Percentiles rank a stretch among this genome's conserved stretches.
Evolutionary conservation across 2,329 filamentous ascomycete species (phyloP).

Genomic region (Ceratocystis smalleyi): DNA sequence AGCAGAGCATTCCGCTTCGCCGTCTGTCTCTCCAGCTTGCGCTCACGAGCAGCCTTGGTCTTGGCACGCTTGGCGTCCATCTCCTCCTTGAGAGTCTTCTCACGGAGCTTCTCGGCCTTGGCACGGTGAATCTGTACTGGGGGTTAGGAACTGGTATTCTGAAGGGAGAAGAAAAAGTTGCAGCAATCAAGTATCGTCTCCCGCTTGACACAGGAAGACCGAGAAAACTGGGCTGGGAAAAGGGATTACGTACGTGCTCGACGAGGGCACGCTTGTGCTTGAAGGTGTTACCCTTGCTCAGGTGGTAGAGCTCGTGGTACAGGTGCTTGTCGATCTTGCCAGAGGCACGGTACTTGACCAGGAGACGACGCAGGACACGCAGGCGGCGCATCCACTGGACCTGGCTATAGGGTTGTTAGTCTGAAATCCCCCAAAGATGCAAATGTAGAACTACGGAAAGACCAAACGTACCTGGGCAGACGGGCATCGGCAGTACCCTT

Average conservation of each 20-base stretch:
- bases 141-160: constrained; percentile 1
- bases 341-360: constrained; percentile 98
- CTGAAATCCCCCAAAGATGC: not conserved
- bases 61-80: constrained; percentile 99
- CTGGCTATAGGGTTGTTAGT: constrained; percentile 45
- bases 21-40: constrained; percentile 80
- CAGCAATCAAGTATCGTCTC: not conserved
- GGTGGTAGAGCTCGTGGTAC: constrained; percentile 99
- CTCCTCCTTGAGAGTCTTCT: constrained; percentile 93
- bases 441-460: not conserved
- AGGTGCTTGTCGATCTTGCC: constrained; percentile 99
- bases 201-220: not conserved
- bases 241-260: constrained; percentile 74
- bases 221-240: too few species aligned
- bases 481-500: constrained; percentile 99
- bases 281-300: constrained; percentile 99
- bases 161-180: not conserved
- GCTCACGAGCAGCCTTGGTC: constrained; percentile 99
- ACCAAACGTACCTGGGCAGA: constrained; percentile 74
- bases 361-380: constrained; percentile 93
- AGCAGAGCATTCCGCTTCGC: constrained; percentile 81
- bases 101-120: constrained; percentile 98
- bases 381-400: constrained; percentile 99
- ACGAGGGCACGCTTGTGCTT: constrained; percentile 99
- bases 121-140: constrained; percentile 83